A percentile compares a stretch with the other conserved stretches of the same genome.
Evolutionary conservation across 192 early-diverging fungal genomes (phyloP).

Genomic region (Phlyctochytrium arcticum): DNA sequence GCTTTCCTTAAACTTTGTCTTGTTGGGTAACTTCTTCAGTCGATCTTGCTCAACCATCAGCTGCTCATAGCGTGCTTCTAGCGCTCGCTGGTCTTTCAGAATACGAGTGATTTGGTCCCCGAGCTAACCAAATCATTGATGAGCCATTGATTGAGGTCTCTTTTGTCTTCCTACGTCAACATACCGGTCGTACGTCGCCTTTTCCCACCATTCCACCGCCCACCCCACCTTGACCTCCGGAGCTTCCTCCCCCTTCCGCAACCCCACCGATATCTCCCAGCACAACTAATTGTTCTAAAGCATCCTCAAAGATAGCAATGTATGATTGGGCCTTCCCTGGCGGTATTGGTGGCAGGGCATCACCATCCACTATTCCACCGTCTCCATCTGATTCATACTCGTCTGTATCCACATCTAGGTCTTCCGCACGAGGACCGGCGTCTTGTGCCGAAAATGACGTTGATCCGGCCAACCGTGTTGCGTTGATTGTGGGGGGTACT

Average conservation of each 20-base stretch:
- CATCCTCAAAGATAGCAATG: slow-evolving; percentile 55
- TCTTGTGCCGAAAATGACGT: too few relatives aligned
- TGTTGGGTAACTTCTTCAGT: slow-evolving; percentile 35
- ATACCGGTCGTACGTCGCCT: slow-evolving; percentile 2
- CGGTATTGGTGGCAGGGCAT: too few relatives aligned
- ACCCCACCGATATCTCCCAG: slow-evolving; percentile 38
- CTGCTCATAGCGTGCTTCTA: slow-evolving; percentile 45
- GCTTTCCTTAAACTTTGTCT: slow-evolving; percentile 43
- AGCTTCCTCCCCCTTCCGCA: slow-evolving; percentile 28
- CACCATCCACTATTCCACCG: too few relatives aligned
- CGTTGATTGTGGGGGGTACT: too few relatives aligned
- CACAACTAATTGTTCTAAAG: slow-evolving; percentile 52
- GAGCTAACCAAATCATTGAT: slow-evolving; percentile 2
- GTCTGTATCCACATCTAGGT: too few relatives aligned
- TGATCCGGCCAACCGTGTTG: too few relatives aligned
- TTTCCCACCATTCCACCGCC: background rate
- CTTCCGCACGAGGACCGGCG: too few relatives aligned
- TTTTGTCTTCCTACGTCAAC: background rate
- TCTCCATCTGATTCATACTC: too few relatives aligned
- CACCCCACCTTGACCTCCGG: slow-evolving; percentile 1
- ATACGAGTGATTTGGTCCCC: slow-evolving; percentile 48
- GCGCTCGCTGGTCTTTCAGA: slow-evolving; percentile 39
- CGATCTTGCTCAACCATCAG: slow-evolving; percentile 40
- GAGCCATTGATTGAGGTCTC: background rate
- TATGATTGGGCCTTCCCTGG: slow-evolving; percentile 43